Evolutionary conservation across 2,329 filamentous ascomycete genomes (phyloP), one percentile per base, ranked within the genome.

Genomic region (Trichoderma sp.): DNA sequence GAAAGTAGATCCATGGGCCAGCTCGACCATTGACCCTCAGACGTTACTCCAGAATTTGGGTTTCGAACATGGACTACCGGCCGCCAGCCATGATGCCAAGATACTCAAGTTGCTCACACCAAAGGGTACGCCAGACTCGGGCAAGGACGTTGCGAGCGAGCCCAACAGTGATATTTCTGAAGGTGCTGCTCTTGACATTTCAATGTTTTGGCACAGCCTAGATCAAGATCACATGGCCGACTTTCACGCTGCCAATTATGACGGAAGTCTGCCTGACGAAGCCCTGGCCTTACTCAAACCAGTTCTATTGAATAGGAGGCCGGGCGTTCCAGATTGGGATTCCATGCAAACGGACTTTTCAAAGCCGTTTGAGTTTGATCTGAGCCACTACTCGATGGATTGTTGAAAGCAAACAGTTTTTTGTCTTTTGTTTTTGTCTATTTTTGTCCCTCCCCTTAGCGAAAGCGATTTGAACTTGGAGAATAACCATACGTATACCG

Each of bases 121-220:
- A 0, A 88, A 90, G 72, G 88, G 91, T 76, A 91, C 89, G 8
- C 89, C 89, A 0, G 89, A 90, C 74, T 91, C 88, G 2, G 88
- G 84, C 78, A 89, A 90, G 77, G 88, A 91, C 71, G 85, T 86
- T 4, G 79, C 82, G 9, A 90, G 88, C 53, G 88, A 91, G 75
- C 87, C 88, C 11, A 90, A 86, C 73, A 90, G 88, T 76, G 89
- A 91, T 74, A 86, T 90, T 20, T 85, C 87, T 3, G 89, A 91
- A 71, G 83, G 82, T 6, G 83, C 85, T 4, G 78, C 81, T 17
- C 81, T 89, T 15, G 88, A 90, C 57, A 85, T 90, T 64, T 86
- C 85, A 36, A 76, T 87, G 32, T 80, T 82, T 61, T 90, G 86
- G 85, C 81, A 82, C 58, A 81, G 83, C 12, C 81, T 88, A n/a